Percentiles rank a stretch among this genome's conserved stretches.
Conservation (phyloP, 2,329 filamentous ascomycete species). For the Talaromyces sp. region DNA sequence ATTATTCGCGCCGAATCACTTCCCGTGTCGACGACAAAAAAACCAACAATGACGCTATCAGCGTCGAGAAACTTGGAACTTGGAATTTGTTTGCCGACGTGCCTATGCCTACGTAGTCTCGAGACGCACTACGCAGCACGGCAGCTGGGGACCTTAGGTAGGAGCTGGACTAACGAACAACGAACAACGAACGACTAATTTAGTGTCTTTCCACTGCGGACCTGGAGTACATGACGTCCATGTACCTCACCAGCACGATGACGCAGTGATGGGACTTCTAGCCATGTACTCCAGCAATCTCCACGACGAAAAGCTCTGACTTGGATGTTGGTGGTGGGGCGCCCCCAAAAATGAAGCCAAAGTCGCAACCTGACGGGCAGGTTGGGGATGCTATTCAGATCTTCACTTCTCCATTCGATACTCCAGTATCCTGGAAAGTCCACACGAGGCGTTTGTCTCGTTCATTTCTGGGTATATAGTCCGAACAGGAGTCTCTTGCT, state of each 20-base stretch:
- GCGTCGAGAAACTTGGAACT: neutral
- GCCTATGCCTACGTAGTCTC: neutral
- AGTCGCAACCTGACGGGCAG: neutral
- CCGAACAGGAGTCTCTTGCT: neutral
- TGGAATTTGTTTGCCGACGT: neutral
- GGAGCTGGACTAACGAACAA: neutral
- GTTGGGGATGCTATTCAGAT: slow-evolving; percentile 1
- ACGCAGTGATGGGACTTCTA: slow-evolving; percentile 6
- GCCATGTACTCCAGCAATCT: neutral
- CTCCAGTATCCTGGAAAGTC: neutral
- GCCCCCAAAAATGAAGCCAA: neutral
- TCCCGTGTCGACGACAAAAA: neutral
- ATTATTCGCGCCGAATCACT: neutral
- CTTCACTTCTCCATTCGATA: neutral
- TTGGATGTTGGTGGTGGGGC: neutral
- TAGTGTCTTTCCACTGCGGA: neutral
- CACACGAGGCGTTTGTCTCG: neutral
- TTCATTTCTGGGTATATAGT: neutral
- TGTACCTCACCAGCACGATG: slow-evolving; percentile 5
- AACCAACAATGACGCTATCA: slow-evolving; percentile 2
- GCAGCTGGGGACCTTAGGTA: neutral
- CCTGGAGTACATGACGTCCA: slow-evolving; percentile 1
- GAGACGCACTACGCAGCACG: neutral
- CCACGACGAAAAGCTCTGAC: neutral
- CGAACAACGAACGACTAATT: neutral